Evolutionary conservation across 768 basidiomycete genomes (phyloP).

Genomic region (Boletus patriciae): DNA sequence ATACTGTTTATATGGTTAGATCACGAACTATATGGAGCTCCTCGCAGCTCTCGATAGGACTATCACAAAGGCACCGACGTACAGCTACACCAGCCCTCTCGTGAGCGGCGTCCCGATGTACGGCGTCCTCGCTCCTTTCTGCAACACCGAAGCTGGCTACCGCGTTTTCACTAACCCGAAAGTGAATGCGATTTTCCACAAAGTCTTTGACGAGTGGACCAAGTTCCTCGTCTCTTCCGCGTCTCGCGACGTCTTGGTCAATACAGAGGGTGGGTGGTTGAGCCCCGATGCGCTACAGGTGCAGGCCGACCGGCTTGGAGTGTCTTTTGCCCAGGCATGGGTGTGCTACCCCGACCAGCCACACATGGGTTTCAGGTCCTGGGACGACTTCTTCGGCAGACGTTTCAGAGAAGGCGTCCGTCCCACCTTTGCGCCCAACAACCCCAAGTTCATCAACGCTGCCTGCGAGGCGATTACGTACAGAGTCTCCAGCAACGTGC

Average conservation of each 20-base stretch:
- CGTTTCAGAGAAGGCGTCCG: slow-evolving; percentile 42
- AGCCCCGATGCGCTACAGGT: slow-evolving; percentile 31
- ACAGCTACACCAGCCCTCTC: slow-evolving; percentile 21
- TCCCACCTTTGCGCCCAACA: slow-evolving; percentile 33
- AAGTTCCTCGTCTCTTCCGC: slow-evolving; percentile 43
- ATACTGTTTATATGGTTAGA: background rate
- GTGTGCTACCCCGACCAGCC: slow-evolving; percentile 40
- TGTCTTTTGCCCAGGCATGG: slow-evolving; percentile 41
- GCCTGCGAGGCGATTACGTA: slow-evolving; percentile 57
- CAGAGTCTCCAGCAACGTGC: slow-evolving; percentile 40
- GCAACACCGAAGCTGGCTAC: slow-evolving; percentile 23
- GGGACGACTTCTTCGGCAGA: slow-evolving; percentile 59
- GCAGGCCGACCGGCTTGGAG: slow-evolving; percentile 13
- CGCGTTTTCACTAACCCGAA: slow-evolving; percentile 31
- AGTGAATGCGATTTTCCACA: slow-evolving; percentile 49
- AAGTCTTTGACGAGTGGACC: slow-evolving; percentile 51
- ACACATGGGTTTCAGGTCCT: slow-evolving; percentile 48
- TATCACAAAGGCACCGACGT: slow-evolving; percentile 18
- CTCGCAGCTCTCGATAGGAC: slow-evolving; percentile 14
- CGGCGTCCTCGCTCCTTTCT: slow-evolving; percentile 24
- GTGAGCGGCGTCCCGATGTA: slow-evolving; percentile 26
- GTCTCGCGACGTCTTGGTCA: slow-evolving; percentile 44
- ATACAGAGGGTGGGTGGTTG: slow-evolving; percentile 49
- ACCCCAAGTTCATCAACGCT: slow-evolving; percentile 42
- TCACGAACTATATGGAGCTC: slow-evolving; percentile 3